Percentiles rank a stretch among this genome's conserved stretches.
Evolutionary conservation across 768 basidiomycete genomes (phyloP).

Genomic region (Epithele typhae): DNA sequence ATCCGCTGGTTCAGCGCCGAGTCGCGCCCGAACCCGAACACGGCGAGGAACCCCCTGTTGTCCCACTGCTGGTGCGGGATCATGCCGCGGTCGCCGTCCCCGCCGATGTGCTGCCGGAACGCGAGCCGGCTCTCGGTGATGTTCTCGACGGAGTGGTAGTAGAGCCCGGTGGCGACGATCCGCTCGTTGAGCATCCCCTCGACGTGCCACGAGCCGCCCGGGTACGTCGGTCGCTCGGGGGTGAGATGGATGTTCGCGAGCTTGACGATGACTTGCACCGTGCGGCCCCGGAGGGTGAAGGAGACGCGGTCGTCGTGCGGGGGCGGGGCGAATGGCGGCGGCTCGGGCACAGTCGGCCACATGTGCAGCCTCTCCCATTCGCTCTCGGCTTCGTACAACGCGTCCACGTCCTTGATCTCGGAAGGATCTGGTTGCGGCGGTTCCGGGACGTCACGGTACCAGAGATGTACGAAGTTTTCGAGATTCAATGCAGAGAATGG

Average conservation of each 20-base stretch:
- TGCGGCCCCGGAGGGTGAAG: background rate
- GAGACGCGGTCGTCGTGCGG: too few relatives aligned
- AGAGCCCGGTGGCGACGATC: too few relatives aligned
- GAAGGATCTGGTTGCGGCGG: background rate
- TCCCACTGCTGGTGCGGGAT: slow-evolving; percentile 2
- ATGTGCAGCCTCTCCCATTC: too few relatives aligned
- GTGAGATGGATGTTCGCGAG: too few relatives aligned
- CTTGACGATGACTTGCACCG: too few relatives aligned
- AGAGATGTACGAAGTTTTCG: background rate
- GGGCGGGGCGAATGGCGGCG: background rate
- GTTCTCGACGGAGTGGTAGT: slow-evolving; percentile 27
- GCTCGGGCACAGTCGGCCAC: slow-evolving; percentile 1
- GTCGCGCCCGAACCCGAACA: too few relatives aligned
- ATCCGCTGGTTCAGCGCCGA: too few relatives aligned
- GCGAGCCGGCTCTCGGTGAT: too few relatives aligned
- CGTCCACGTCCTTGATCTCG: background rate
- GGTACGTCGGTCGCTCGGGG: slow-evolving; percentile 8
- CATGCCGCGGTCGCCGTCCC: background rate
- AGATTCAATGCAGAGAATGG: background rate
- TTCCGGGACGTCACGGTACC: too few relatives aligned
- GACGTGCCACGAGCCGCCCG: too few relatives aligned
- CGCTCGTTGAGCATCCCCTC: too few relatives aligned
- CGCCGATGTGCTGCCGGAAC: slow-evolving; percentile 24
- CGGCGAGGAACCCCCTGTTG: too few relatives aligned
- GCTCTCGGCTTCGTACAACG: background rate